Evolutionary conservation across 257 asterid genomes (phyloP), one percentile per base, ranked within the genome.

Genomic region (Orobanche coerulescens): DNA sequence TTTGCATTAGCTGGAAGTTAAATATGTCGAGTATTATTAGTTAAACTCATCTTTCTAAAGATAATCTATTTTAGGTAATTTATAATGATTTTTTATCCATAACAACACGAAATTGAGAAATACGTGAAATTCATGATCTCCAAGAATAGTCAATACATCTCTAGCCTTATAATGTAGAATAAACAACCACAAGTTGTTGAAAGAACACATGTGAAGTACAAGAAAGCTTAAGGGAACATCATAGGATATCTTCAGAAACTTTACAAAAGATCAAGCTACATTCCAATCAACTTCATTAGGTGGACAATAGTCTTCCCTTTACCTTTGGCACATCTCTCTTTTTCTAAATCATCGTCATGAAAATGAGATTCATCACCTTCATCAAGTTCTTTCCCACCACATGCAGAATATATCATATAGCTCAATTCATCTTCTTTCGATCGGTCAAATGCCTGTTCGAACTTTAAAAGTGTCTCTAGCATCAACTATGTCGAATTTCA

Each of bases 91-190:
- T 33, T 23, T 43, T 36, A 22, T 34, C 8, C 16, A 4, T 31
- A 47, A 0, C 28, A 5, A 23, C 46, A 82, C 95, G 82, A 65
- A 15, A 66, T 65, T 48, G 74, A 54, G 69, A 80, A 70, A 43
- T 74, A 76, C 26, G 22, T 64, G 67, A 81, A 59, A 26, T 62
- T 72, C 18, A 39, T 66, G 74, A 73, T 16, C 5, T 50, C n/a
- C 42, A 0, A 13, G 13, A 34, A 34, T 34, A 4, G 42, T 1
- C 42, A 34, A 34, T 6, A 34, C 0, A 34, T 34, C 42, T 34
- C 42, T 34, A 34, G 13, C 42, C 13, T 6, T 34, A 1, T 34
- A 1, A 34, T 11, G 11, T 6, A 34, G 42, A 34, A 34, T 34
- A 13, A 13, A 34, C 0, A 1, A 13, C 13, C 42, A 34, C 42